Base-by-base conservation (phyloP, 306 rosid genomes). In the Vigna radiata region DNA sequence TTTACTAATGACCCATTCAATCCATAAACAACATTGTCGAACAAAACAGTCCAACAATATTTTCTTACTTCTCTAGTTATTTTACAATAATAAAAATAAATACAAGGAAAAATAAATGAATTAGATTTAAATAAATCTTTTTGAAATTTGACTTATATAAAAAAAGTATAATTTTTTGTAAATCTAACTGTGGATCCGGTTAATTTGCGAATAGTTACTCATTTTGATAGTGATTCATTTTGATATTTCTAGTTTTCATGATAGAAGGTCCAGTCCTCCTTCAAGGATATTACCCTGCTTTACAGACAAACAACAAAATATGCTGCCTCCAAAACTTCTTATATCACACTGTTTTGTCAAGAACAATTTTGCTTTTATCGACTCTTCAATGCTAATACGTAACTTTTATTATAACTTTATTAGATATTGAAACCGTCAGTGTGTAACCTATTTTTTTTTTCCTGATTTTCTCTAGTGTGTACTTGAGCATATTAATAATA, bases 211-310 rank as follows among this genome's bases (percentile, higher is more conserved):
- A n/a, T n/a, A n/a, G n/a, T n/a, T n/a, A n/a, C n/a, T n/a, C n/a
- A n/a, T n/a, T n/a, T n/a, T n/a, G n/a, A n/a, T n/a, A n/a, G n/a
- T n/a, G n/a, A n/a, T n/a, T n/a, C n/a, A n/a, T n/a, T n/a, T n/a
- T n/a, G n/a, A n/a, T n/a, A n/a, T n/a, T n/a, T n/a, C n/a, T n/a
- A n/a, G 99, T 92, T 77, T 92, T 92, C 98, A 96, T 92, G 70
- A 96, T 96, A 79, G 92, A 92, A 79, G 99, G 99, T 83, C 92
- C 99, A 17, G 93, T 96, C 73, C 99, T 85, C 99, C 88, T 80
- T 92, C 97, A 83, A 93, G 94, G 41, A 98, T 96, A 84, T 96
- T 98, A 61, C 98, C 99, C 89, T 85, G 83, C 36, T 3, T 79
- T 44, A 50, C 44, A 67, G 52, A 56, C 56, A 79, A 79, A 71